Conservation (phyloP, 1,284 basidiomycete species). For the Trichosporon sp. region DNA sequence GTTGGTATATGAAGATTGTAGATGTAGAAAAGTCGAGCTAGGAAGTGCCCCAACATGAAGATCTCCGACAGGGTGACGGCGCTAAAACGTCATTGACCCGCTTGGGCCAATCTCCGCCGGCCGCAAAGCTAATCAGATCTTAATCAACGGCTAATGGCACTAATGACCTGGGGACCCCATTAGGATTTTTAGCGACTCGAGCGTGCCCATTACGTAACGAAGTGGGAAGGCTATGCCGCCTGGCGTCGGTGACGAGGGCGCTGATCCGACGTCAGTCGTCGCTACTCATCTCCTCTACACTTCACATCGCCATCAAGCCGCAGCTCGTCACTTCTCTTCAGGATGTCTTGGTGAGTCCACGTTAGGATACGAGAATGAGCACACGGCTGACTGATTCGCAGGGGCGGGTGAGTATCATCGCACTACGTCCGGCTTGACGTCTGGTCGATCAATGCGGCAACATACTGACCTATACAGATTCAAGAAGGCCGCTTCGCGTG, state of each 20-base stretch:
- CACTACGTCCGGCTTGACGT: background rate
- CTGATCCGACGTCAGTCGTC: background rate
- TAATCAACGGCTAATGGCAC: background rate
- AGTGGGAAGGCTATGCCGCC: background rate
- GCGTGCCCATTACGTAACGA: background rate
- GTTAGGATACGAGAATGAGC: background rate
- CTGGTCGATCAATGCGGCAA: background rate
- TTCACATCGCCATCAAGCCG: background rate
- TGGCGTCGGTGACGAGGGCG: background rate
- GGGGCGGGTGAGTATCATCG: slow-evolving; percentile 11
- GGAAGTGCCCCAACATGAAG: background rate
- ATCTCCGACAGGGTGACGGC: background rate
- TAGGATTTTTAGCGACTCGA: background rate
- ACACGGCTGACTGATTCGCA: background rate
- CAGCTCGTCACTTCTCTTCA: background rate
- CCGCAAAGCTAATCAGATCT: background rate
- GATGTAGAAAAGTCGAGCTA: too few relatives aligned
- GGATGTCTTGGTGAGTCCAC: slow-evolving; percentile 12
- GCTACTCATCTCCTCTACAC: background rate
- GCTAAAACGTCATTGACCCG: background rate
- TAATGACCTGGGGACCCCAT: too few relatives aligned
- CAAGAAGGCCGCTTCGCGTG: slow-evolving; percentile 90
- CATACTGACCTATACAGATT: slow-evolving; percentile 56
- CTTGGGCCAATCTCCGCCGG: background rate
- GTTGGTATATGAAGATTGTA: background rate